phyloP scores from a whole-genome alignment of 2,329 filamentous ascomycete genomes.

The Neonectria punicea region DNA sequence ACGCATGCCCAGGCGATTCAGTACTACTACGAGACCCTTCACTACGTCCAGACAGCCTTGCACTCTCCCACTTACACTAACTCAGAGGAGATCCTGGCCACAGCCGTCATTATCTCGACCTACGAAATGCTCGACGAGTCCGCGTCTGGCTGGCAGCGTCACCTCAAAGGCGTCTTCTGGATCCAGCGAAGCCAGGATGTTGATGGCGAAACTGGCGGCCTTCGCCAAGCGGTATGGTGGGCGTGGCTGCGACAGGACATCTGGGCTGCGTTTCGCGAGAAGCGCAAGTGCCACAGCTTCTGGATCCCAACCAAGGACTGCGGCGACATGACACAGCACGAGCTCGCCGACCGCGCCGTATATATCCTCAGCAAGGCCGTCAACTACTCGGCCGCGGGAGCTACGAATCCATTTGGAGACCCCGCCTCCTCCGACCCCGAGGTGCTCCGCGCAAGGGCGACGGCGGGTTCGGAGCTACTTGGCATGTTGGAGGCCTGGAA shows the following conservation, averaged over 20 bases:
- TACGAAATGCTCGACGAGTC: slow-evolving; percentile 73
- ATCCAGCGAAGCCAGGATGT: slow-evolving; percentile 71
- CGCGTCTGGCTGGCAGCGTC: slow-evolving; percentile 66
- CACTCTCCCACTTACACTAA: slow-evolving; percentile 66
- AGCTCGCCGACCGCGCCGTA: slow-evolving; percentile 63
- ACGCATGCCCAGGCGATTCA: slow-evolving; percentile 41
- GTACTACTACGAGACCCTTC: slow-evolving; percentile 72
- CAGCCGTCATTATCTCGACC: slow-evolving; percentile 68
- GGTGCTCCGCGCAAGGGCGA: slow-evolving; percentile 45
- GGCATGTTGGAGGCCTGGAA: slow-evolving; percentile 47
- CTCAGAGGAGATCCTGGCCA: slow-evolving; percentile 67
- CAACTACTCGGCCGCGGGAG: slow-evolving; percentile 61
- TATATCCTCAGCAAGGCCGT: slow-evolving; percentile 67
- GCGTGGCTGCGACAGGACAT: slow-evolving; percentile 72
- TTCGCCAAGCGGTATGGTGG: slow-evolving; percentile 72
- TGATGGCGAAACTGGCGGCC: slow-evolving; percentile 65
- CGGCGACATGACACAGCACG: slow-evolving; percentile 59
- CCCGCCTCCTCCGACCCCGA: slow-evolving; percentile 17
- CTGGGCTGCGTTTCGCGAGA: slow-evolving; percentile 71
- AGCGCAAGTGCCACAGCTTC: slow-evolving; percentile 64
- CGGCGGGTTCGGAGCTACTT: slow-evolving; percentile 44
- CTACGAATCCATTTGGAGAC: slow-evolving; percentile 20
- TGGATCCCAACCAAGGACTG: slow-evolving; percentile 64
- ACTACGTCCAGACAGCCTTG: slow-evolving; percentile 69
- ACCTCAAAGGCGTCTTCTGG: slow-evolving; percentile 73